Evolutionary conservation across 1,284 basidiomycete genomes (phyloP), one percentile per base, ranked within the genome.

Genomic region (Schizopora paradoxa): DNA sequence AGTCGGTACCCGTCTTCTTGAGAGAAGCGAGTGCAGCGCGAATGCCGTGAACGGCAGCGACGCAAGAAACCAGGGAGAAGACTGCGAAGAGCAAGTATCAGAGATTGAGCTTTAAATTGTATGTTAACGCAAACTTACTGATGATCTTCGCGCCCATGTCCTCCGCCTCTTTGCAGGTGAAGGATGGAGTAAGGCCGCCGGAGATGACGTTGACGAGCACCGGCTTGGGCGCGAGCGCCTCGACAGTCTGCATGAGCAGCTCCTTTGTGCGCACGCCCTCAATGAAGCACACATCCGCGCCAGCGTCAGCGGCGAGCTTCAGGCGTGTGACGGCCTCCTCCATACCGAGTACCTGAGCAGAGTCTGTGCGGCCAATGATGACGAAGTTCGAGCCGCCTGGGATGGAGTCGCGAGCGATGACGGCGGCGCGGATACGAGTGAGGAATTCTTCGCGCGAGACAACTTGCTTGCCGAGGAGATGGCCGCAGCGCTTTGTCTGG

Each of bases 271-370:
- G 76, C 33, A 88, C 84, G 43, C 86, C 87, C 64, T 91, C 87
- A 41, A 90, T 86, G 66, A 91, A 91, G 61, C 83, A 88, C 18
- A 88, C 85, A 57, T 90, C 87, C 1, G 87, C 87, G 26, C 87
- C 87, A 4, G 76, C 82, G 46, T 79, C 79, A 1, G 81, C 75
- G 2, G 87, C 86, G 25, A 86, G 72, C 59, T 80, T 77, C 43
- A 91, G 67, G 8, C 87, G 76, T 14, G 58, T 64, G 45, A 88
- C 54, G 0, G 86, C 87, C 63, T 87, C 86, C n/a, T 89, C 84
- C 77, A 88, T 83, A 21, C 84, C 86, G 18, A 82, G 68, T 3
- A 82, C 82, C 56, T 87, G 86, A 1, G 86, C 84, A 1, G 86
- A 85, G 61, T 91, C 88, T 0, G 87, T 91, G 28, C 87, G 78